phyloP scores from a whole-genome alignment of 345 rosid species.

The Citropsis articulata region DNA sequence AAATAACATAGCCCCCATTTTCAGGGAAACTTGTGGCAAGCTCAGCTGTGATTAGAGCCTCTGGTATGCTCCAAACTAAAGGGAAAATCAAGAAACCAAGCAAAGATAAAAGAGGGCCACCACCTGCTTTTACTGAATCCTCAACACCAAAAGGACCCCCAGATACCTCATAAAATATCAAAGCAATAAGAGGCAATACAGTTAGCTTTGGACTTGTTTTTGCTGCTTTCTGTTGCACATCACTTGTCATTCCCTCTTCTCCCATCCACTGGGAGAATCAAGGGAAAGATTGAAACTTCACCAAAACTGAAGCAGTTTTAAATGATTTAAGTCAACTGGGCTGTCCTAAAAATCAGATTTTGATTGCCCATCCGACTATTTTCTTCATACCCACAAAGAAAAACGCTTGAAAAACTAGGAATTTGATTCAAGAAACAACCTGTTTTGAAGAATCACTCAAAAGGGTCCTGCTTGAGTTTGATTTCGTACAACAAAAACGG shows the following conservation, averaged over 20 bases:
- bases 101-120: slow-evolving; percentile 82
- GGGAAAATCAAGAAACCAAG: slow-evolving; percentile 86
- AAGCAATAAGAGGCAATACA: slow-evolving; percentile 70
- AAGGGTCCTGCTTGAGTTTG: not conserved
- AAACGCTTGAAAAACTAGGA: not conserved
- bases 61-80: slow-evolving; percentile 86
- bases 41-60: slow-evolving; percentile 91
- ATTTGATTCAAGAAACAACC: slow-evolving; percentile 14
- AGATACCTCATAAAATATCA: slow-evolving; percentile 91
- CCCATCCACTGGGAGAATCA: slow-evolving; percentile 48
- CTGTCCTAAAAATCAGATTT: slow-evolving; percentile 8
- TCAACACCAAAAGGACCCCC: slow-evolving; percentile 98
- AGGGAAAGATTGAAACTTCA: slow-evolving; percentile 9
- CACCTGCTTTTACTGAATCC: slow-evolving; percentile 83
- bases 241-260: slow-evolving; percentile 46
- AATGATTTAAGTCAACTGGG: not conserved
- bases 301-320: not conserved
- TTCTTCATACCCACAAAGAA: not conserved
- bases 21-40: slow-evolving; percentile 89
- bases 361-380: not conserved
- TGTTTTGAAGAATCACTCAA: not conserved
- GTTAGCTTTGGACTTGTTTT: slow-evolving; percentile 63
- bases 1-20: slow-evolving; percentile 88
- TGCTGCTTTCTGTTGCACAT: slow-evolving; percentile 23
- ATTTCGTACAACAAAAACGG: not conserved